Conservation (phyloP, 2,329 filamentous ascomycete species). For the Emergomyces pasteurianus region DNA sequence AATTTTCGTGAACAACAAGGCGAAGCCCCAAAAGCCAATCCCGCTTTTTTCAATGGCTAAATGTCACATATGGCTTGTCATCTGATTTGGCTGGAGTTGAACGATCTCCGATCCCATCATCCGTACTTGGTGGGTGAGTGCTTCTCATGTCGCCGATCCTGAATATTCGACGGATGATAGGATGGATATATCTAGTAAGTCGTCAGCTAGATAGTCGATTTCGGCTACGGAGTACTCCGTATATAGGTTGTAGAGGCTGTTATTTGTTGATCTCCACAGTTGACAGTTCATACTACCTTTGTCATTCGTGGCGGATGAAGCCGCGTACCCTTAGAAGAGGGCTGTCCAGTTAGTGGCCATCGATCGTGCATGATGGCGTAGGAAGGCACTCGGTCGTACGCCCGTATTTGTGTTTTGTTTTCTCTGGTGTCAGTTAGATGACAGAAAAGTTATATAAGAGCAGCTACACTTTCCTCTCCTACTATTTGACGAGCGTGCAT, state of each 20-base stretch:
- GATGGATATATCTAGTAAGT: background rate
- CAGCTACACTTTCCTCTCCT: background rate
- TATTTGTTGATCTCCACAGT: background rate
- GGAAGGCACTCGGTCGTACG: background rate
- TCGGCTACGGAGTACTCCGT: too few relatives aligned
- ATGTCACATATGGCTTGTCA: background rate
- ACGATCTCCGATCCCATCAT: background rate
- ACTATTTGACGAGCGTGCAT: background rate
- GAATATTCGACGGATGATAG: background rate
- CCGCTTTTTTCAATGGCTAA: background rate
- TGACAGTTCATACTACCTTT: background rate
- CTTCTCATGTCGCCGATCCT: background rate
- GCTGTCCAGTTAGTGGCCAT: background rate
- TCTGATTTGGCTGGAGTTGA: background rate
- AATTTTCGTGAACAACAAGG: background rate
- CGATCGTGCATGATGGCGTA: background rate
- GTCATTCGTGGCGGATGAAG: background rate
- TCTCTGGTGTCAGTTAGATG: background rate
- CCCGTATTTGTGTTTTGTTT: background rate
- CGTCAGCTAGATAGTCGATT: background rate
- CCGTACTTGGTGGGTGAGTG: background rate
- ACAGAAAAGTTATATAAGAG: too few relatives aligned
- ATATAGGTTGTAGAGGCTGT: background rate
- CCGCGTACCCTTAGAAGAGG: background rate
- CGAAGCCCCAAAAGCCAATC: background rate